A percentile compares a stretch with the other conserved stretches of the same genome.
phyloP scores from a whole-genome alignment of 2,329 filamentous ascomycete genomes.

The Daldinia sp. region DNA sequence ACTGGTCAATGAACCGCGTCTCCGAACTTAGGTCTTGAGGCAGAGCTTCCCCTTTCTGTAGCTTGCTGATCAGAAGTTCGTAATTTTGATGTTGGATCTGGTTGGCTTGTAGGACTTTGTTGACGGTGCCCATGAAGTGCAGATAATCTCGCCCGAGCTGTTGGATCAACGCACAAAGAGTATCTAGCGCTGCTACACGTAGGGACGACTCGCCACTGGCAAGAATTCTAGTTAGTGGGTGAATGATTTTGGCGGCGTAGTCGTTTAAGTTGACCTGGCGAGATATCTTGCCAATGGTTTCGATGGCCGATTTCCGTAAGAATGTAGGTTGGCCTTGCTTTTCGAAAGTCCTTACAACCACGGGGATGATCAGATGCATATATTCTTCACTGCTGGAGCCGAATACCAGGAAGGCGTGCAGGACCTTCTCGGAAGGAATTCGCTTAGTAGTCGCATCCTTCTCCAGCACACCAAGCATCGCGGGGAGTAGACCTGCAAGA shows the following conservation, averaged over 20 bases:
- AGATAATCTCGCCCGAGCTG: constrained; percentile 96
- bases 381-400: constrained; percentile 97
- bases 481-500: constrained; percentile 84
- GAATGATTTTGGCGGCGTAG: constrained; percentile 95
- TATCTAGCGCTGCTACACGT: constrained; percentile 88
- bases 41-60: constrained; percentile 94
- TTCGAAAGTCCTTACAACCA: constrained; percentile 94
- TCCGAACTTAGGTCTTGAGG: constrained; percentile 94
- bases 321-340: constrained; percentile 83
- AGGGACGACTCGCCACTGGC: constrained; percentile 78
- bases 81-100: constrained; percentile 93
- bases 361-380: constrained; percentile 98
- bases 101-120: constrained; percentile 83
- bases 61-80: constrained; percentile 88
- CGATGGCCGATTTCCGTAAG: constrained; percentile 89
- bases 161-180: constrained; percentile 93
- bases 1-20: constrained; percentile 79
- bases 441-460: constrained; percentile 82
- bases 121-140: constrained; percentile 93
- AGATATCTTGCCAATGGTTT: constrained; percentile 93
- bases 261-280: constrained; percentile 97
- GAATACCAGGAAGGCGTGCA: constrained; percentile 96
- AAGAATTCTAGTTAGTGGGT: constrained; percentile 87
- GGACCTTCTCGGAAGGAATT: constrained; percentile 86
- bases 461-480: constrained; percentile 95